Evolutionary conservation across 176 grass and related monocot genomes (phyloP).

Genomic region (Oryza glumipatula): DNA sequence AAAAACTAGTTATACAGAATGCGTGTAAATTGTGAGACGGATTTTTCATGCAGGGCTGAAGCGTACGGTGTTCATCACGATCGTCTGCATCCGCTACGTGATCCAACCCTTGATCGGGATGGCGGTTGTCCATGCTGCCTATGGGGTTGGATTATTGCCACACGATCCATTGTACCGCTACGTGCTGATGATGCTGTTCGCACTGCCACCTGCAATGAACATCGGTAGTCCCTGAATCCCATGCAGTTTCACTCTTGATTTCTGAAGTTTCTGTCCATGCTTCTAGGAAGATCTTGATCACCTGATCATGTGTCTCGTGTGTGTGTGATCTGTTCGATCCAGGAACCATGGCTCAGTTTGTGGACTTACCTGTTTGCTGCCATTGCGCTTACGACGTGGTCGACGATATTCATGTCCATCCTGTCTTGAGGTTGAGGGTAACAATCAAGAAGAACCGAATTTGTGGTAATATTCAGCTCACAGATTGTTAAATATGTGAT

Average conservation of each 20-base stretch:
- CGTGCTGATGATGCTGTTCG: conserved; percentile 84
- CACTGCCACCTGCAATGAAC: conserved; percentile 86
- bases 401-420: conserved; percentile 76
- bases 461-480: not conserved
- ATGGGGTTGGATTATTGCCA: conserved; percentile 63
- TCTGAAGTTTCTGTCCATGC: not conserved
- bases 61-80: conserved; percentile 43
- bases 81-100: conserved; percentile 72
- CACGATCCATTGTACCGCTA: conserved; percentile 78
- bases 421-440: conserved; percentile 37
- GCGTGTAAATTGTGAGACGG: too few relatives aligned
- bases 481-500: too few relatives aligned
- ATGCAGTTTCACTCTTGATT: not conserved
- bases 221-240: conserved; percentile 51
- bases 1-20: too few relatives aligned
- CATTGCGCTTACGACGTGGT: conserved; percentile 71
- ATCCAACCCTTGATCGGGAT: conserved; percentile 71
- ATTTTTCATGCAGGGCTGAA: conserved; percentile 50
- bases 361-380: conserved; percentile 70
- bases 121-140: conserved; percentile 51
- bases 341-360: conserved; percentile 81
- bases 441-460: not conserved
- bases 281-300: not conserved
- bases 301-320: not conserved
- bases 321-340: conserved; percentile 12